A percentile compares a stretch with the other conserved stretches of the same genome.
Evolutionary conservation across 306 rosid species (phyloP).

Genomic region (Cucumis melo): DNA sequence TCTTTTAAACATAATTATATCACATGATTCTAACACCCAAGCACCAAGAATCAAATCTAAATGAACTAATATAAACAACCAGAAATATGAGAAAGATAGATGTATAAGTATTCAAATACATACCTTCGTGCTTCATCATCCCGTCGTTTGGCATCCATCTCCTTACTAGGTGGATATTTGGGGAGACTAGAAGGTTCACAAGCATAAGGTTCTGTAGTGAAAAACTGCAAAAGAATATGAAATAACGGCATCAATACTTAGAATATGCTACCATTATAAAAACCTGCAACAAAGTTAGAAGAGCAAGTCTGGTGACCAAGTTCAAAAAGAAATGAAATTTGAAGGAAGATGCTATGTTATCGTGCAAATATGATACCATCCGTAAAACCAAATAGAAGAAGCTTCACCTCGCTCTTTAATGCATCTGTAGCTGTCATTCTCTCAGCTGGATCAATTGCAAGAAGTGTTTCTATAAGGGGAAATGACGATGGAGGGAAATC

Average conservation of each 20-base stretch:
- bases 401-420: slow-evolving; percentile 49
- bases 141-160: slow-evolving; percentile 79
- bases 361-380: neutral
- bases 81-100: neutral
- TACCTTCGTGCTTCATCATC: slow-evolving; percentile 13
- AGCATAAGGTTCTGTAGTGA: slow-evolving; percentile 70
- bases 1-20: neutral
- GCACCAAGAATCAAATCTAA: neutral
- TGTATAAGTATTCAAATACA: neutral
- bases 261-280: neutral
- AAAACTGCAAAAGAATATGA: slow-evolving; percentile 47
- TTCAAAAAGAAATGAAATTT: neutral
- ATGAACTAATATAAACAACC: neutral
- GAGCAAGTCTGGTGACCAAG: neutral
- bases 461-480: slow-evolving; percentile 70
- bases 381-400: neutral
- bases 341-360: neutral
- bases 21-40: neutral
- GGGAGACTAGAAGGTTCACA: slow-evolving; percentile 94
- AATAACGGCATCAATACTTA: slow-evolving; percentile 11
- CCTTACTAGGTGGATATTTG: slow-evolving; percentile 89
- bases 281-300: neutral
- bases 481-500: slow-evolving; percentile 71
- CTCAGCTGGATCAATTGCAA: slow-evolving; percentile 80
- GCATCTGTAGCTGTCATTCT: slow-evolving; percentile 78